These are phyloP conservation scores for Kwoniella sp. DNA, from an alignment of 768 basidiomycete species.

Conservation along the genomic window DNA sequence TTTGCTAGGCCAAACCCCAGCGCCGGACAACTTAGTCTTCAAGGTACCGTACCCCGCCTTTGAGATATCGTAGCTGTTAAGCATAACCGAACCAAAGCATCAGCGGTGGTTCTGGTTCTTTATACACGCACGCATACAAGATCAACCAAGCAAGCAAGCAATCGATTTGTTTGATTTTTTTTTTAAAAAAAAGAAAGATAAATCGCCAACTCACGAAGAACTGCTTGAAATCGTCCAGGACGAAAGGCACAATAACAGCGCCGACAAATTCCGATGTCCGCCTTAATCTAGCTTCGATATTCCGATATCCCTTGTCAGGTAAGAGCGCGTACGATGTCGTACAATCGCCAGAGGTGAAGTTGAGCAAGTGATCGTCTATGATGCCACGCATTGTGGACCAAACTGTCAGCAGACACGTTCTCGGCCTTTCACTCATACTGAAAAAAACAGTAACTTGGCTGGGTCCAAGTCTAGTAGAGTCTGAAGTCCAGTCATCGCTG, in stretches of 20 bases:
- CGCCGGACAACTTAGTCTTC: too few species aligned
- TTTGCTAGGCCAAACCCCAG: too few species aligned
- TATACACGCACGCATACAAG: conserved; percentile 5
- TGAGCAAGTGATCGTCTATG: conserved; percentile 41
- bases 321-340: conserved; percentile 35
- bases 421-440: too few species aligned
- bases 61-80: conserved; percentile 38
- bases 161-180: too few species aligned
- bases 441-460: too few species aligned
- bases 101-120: background rate
- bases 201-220: conserved; percentile 52
- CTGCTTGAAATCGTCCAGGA: conserved; percentile 49
- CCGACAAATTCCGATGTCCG: conserved; percentile 41
- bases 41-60: conserved; percentile 40
- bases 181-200: too few species aligned
- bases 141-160: too few species aligned
- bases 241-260: conserved; percentile 38
- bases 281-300: conserved; percentile 29
- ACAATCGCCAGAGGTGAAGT: conserved; percentile 31
- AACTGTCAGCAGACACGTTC: background rate
- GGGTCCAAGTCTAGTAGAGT: too few species aligned
- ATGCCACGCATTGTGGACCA: background rate
- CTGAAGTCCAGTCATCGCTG: too few species aligned
- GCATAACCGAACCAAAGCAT: background rate
- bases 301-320: conserved; percentile 25